Base-by-base conservation (phyloP, 305 asterid species). In the Coffea humblotiana region DNA sequence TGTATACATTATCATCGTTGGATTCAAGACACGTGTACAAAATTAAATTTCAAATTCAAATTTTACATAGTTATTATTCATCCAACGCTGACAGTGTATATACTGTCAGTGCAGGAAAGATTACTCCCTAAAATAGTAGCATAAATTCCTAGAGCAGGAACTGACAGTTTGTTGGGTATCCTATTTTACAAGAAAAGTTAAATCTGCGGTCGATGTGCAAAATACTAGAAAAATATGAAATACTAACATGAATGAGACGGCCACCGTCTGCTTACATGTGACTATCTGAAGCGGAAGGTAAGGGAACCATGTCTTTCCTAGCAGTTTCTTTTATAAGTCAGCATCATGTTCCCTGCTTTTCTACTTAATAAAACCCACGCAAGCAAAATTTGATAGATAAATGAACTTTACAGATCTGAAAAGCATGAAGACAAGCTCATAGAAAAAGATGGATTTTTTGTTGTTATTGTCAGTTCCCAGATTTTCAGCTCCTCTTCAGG, bases 201-300 rank as follows among this genome's bases (percentile, higher is more conserved):
- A 76, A 64, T 77, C 49, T n/a, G 23, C 9, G 23, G 19, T 77
- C 6, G 21, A 48, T 48, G 56, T 68, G 9, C 11, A 47, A 51
- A 8, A 29, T 1, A 29, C 32, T 51, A 51, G 40, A 75, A 29
- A 9, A 51, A 16, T 11, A 71, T 23, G 43, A 27, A 43, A 73
- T 60, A 29, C 32, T 29, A 78, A 54, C 9, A 68, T 25, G 48
- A 72, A 37, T 37, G 43, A 40, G 66, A 67, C 45, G 52, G n/a
- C 60, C 45, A 78, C 40, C 72, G 25, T 58, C 75, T 75, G 52
- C 78, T 64, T 64, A 61, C 82, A 80, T 84, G 87, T 80, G 84
- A 81, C 63, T 14, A 15, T 78, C 84, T 60, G 84, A 58, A 56
- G 23, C 58, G 69, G 80, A 67, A 77, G 76, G 78, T 75, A 66